Evolutionary conservation across 352 stramenopile genomes (phyloP), one percentile per base, ranked within the genome.

Genomic region (Pythium apleroticum): DNA sequence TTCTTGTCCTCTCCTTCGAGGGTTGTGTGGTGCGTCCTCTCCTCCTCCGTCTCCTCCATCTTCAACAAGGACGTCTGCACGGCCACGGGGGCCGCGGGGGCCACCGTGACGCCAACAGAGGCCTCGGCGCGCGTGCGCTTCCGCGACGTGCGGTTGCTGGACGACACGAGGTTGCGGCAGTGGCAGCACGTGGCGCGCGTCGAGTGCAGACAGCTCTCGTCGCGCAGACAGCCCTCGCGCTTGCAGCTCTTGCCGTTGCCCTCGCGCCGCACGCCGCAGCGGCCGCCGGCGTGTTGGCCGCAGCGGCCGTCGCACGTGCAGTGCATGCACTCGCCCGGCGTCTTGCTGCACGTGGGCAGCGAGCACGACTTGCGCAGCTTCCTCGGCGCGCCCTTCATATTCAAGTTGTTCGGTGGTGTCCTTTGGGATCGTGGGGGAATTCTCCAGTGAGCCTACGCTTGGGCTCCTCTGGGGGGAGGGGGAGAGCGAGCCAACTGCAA

Each of bases 271-370:
- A 81, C 74, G 43, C 83, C 83, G 62, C 83, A 92, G 46, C 54
- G 78, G 17, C 83, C 83, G 5, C 66, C 43, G 41, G 65, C 69
- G 66, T 92, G 83, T 24, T 74, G 74, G 22, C 83, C 83, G 59
- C 83, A 92, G 22, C 76, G 76, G 33, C 84, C 84, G 65, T 92
- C 84, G 56, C 84, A 92, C n/a, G 84, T 86, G 73, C 84, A 91
- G 69, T 91, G 83, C 83, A 91, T 91, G 71, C 83, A 91, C 55
- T 84, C 80, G 50, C 81, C 80, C 0, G 74, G 79, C 28, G 69
- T 67, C 46, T 74, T 77, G 30, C 68, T 71, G 69, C 83, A 91
- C 35, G 75, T 80, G n/a, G 83, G 72, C 24, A 91, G 58, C 52
- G 79, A 89, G 69, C 83, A 91, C 15, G 76, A 78, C 62, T 91